Conservation (phyloP, 192 early-diverging fungal genomes). For the Pilaira anomala region DNA sequence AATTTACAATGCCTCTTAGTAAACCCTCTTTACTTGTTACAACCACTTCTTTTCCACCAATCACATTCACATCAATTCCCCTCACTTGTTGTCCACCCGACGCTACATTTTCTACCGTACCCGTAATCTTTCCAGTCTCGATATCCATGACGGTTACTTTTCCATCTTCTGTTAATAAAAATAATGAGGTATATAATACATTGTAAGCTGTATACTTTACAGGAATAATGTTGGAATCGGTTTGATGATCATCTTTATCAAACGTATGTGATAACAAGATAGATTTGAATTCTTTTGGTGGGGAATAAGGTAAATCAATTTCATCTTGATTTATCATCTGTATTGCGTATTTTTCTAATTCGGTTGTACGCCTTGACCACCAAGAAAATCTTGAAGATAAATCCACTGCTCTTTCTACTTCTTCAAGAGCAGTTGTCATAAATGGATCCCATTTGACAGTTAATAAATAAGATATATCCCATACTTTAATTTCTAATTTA, state of each 20-base stretch:
- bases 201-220: conserved; percentile 40
- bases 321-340: conserved; percentile 4
- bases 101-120: conserved; percentile 24
- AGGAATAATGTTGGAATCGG: conserved; percentile 5
- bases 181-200: conserved; percentile 28
- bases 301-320: conserved; percentile 9
- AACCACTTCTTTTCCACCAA: conserved; percentile 32
- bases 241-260: conserved; percentile 1
- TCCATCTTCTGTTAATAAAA: conserved; percentile 35
- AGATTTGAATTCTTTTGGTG: not conserved
- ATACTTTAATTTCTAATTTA: conserved; percentile 26
- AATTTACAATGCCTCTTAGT: conserved; percentile 28
- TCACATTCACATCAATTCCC: conserved; percentile 37
- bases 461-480: conserved; percentile 27
- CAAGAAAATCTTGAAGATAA: conserved; percentile 16
- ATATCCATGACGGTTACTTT: conserved; percentile 34
- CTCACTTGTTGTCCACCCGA: conserved; percentile 5
- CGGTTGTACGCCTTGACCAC: conserved; percentile 21
- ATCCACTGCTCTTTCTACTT: not conserved
- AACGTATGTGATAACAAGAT: conserved; percentile 13
- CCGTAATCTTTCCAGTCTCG: conserved; percentile 31
- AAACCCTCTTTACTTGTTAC: conserved; percentile 33
- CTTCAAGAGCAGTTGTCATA: too few species aligned
- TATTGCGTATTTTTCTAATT: conserved; percentile 8
- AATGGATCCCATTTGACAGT: conserved; percentile 20